phyloP scores from a whole-genome alignment of 306 rosid genomes.

The Crotalaria pallida region DNA sequence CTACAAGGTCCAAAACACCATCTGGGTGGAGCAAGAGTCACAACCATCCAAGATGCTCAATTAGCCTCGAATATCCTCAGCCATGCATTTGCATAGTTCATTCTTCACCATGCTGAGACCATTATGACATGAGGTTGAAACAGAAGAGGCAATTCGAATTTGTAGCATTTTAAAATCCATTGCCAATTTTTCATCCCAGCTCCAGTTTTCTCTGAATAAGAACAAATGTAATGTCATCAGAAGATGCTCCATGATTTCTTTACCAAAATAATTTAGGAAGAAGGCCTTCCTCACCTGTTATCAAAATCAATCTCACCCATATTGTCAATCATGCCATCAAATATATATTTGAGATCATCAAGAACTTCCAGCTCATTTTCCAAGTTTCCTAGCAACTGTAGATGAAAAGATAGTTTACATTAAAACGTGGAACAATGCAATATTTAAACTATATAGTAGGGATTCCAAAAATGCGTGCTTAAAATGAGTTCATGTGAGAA shows the following conservation, averaged over 20 bases:
- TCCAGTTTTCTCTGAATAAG: constrained; percentile 36
- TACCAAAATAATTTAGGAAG: not conserved
- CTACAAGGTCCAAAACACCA: constrained; percentile 1
- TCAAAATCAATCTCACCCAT: constrained; percentile 48
- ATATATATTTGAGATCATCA: constrained; percentile 35
- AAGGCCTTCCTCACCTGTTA: constrained; percentile 56
- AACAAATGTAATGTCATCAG: not conserved
- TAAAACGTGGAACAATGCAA: no score
- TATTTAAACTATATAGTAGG: not conserved
- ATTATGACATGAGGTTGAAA: constrained; percentile 41
- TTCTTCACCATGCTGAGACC: constrained; percentile 36
- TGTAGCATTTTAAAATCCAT: constrained; percentile 43
- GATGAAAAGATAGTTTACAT: constrained; percentile 4
- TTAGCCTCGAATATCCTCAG: constrained; percentile 54
- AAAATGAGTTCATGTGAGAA: not conserved
- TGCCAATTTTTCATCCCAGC: constrained; percentile 69
- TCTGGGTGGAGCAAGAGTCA: not conserved
- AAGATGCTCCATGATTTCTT: not conserved
- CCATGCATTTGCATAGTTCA: constrained; percentile 39
- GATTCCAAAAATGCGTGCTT: not conserved
- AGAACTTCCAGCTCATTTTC: constrained; percentile 70
- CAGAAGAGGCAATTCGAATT: constrained; percentile 51
- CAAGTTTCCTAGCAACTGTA: constrained; percentile 59
- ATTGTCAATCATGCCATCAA: constrained; percentile 45
- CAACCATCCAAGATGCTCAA: constrained; percentile 14